Evolutionary conservation across 148 eudicot genomes (phyloP).

Genomic region (Rheum nobile): DNA sequence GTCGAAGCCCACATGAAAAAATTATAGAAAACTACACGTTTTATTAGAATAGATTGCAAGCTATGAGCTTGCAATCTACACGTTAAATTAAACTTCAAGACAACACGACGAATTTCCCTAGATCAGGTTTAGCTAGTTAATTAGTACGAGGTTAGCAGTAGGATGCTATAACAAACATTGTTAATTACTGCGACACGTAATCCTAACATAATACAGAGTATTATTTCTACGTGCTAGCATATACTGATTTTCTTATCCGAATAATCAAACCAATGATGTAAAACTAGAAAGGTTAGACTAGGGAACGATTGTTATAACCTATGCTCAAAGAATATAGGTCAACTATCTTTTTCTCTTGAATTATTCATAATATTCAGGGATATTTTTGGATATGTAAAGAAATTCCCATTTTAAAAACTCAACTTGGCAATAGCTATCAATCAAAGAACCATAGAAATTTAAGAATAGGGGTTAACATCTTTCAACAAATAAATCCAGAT

Average conservation of each 20-base stretch:
- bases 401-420: too few relatives aligned
- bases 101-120: not conserved
- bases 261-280: not conserved
- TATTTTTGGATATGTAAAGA: too few relatives aligned
- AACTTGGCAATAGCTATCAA: too few relatives aligned
- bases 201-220: not conserved
- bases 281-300: not conserved
- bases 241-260: not conserved
- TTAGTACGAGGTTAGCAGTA: not conserved
- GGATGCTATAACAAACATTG: not conserved
- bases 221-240: not conserved
- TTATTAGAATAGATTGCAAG: not conserved
- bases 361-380: too few relatives aligned
- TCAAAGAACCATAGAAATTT: too few relatives aligned
- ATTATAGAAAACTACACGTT: not conserved
- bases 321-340: too few relatives aligned
- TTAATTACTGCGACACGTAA: not conserved
- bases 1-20: not conserved
- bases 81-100: not conserved
- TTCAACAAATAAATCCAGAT: too few relatives aligned
- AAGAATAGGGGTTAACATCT: too few relatives aligned
- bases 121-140: not conserved
- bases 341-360: too few relatives aligned
- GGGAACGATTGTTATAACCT: not conserved
- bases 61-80: not conserved